Conservation (phyloP, 768 basidiomycete genomes). For the Tricholoma hemisulphureum region DNA sequence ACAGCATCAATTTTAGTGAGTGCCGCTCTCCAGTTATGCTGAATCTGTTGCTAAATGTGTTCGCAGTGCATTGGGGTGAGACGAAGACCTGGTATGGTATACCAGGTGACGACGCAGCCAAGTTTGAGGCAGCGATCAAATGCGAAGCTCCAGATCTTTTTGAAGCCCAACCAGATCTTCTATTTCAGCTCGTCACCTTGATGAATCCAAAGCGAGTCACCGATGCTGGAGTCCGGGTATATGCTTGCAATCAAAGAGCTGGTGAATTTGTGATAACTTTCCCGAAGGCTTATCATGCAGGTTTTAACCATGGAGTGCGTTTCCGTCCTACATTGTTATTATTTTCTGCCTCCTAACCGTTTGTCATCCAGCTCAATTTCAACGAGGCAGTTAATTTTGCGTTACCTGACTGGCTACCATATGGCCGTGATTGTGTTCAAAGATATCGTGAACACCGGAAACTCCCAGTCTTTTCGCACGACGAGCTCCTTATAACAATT, state of each 20-base stretch:
- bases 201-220: slow-evolving; percentile 91
- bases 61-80: slow-evolving; percentile 95
- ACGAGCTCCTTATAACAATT: slow-evolving; percentile 96
- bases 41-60: slow-evolving; percentile 11
- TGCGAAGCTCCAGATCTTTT: slow-evolving; percentile 96
- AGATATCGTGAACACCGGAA: slow-evolving; percentile 90
- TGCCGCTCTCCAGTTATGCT: slow-evolving; percentile 12
- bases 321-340: neutral
- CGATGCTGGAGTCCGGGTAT: slow-evolving; percentile 88
- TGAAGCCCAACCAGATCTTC: slow-evolving; percentile 93
- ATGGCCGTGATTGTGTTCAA: slow-evolving; percentile 83
- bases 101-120: slow-evolving; percentile 91
- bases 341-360: slow-evolving; percentile 18
- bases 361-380: slow-evolving; percentile 77
- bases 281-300: slow-evolving; percentile 96
- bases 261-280: slow-evolving; percentile 98
- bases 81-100: slow-evolving; percentile 99
- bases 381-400: slow-evolving; percentile 99
- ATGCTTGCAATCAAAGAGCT: slow-evolving; percentile 92
- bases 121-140: slow-evolving; percentile 95
- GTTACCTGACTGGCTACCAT: slow-evolving; percentile 89
- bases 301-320: slow-evolving; percentile 96
- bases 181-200: slow-evolving; percentile 96
- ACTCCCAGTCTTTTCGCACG: slow-evolving; percentile 96
- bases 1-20: slow-evolving; percentile 92